Evolutionary conservation across 768 basidiomycete species (phyloP).

Genomic region (Auriscalpium microsporum): DNA sequence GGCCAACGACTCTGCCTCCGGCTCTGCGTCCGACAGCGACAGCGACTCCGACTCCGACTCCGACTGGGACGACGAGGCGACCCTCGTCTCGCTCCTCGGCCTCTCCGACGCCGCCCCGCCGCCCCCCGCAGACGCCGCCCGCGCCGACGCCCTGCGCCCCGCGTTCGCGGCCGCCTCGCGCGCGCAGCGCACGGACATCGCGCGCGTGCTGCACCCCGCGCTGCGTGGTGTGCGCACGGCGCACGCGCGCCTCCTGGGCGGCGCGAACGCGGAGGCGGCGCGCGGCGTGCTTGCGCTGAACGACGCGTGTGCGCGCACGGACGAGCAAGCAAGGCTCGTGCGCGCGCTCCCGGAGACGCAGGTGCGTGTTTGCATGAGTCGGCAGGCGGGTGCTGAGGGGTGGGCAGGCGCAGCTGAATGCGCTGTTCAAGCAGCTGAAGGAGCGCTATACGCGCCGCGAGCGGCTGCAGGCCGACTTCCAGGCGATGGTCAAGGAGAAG

Average conservation of each 20-base stretch:
- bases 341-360: slow-evolving; percentile 32
- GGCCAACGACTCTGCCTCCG: not conserved
- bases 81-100: slow-evolving; percentile 23
- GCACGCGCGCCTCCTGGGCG: slow-evolving; percentile 12
- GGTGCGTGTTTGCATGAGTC: slow-evolving; percentile 25
- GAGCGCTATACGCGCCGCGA: not conserved
- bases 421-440: slow-evolving; percentile 12
- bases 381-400: not conserved
- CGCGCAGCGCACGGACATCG: not conserved
- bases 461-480: not conserved
- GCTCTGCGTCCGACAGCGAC: not conserved
- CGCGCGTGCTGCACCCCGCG: not conserved
- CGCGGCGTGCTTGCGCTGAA: slow-evolving; percentile 46
- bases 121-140: not conserved
- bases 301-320: slow-evolving; percentile 40
- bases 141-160: not conserved
- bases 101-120: slow-evolving; percentile 7
- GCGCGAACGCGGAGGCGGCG: slow-evolving; percentile 17
- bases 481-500: not conserved
- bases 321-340: slow-evolving; percentile 35
- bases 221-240: not conserved
- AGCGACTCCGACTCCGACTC: slow-evolving; percentile 12
- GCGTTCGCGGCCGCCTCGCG: not conserved
- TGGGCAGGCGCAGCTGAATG: not conserved
- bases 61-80: slow-evolving; percentile 26